These are phyloP conservation scores for Starmerella scarabaei DNA, from an alignment of 805 yeast genomes.

Conservation along the genomic window DNA sequence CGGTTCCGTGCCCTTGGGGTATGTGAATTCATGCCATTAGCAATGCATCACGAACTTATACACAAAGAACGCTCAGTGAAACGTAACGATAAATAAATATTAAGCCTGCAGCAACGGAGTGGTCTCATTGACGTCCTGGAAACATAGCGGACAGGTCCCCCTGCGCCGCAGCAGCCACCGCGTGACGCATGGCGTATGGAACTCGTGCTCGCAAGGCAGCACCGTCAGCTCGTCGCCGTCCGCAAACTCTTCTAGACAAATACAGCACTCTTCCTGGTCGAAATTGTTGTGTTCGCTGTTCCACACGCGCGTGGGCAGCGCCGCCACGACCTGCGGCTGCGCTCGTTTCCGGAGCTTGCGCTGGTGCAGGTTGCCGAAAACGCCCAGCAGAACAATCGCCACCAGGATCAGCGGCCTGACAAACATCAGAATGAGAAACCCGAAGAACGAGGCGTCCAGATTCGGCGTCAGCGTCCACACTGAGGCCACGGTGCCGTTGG, in stretches of 20 bases:
- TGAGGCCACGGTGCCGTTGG: conserved; percentile 3
- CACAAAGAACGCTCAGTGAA: no score
- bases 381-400: conserved; percentile 27
- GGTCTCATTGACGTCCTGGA: conserved; percentile 26
- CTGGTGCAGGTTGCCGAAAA: conserved; percentile 28
- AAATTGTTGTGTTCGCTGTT: conserved; percentile 1
- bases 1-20: no score
- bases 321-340: conserved; percentile 28
- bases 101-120: conserved; percentile 5
- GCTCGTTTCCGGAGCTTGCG: conserved; percentile 28
- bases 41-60: no score
- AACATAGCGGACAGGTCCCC: conserved; percentile 49
- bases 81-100: no score
- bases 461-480: conserved; percentile 13
- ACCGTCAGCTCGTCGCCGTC: conserved; percentile 38
- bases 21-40: no score
- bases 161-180: conserved; percentile 47
- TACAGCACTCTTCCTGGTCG: conserved; percentile 34
- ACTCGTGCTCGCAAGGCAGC: conserved; percentile 49
- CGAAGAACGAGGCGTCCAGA: conserved; percentile 25
- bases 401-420: conserved; percentile 32
- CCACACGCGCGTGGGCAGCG: conserved; percentile 30
- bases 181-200: conserved; percentile 44
- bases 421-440: conserved; percentile 29
- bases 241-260: conserved; percentile 45